phyloP scores from a whole-genome alignment of 192 early-diverging fungal genomes.

The Entomortierella chlamydospora region DNA sequence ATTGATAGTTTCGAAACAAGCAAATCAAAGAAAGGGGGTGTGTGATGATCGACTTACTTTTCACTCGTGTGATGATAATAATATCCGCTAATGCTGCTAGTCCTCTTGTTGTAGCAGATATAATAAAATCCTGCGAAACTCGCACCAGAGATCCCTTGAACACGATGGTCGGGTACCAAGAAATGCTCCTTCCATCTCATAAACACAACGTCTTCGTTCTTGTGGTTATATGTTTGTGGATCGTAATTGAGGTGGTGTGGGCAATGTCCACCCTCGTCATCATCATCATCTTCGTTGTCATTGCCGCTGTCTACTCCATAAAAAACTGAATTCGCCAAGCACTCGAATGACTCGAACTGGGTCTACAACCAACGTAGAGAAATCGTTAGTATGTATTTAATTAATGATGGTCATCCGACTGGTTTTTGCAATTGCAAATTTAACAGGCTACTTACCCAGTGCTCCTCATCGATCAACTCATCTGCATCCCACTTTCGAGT shows the following conservation, averaged over 20 bases:
- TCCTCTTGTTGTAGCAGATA: conserved; percentile 74
- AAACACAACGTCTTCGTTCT: conserved; percentile 72
- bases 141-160: conserved; percentile 81
- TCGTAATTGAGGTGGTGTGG: conserved; percentile 44
- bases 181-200: conserved; percentile 98
- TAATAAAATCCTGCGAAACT: conserved; percentile 94
- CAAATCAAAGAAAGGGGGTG: background rate
- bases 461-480: conserved; percentile 75
- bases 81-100: conserved; percentile 69
- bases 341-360: conserved; percentile 62
- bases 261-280: background rate
- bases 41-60: conserved; percentile 49
- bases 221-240: conserved; percentile 58
- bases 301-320: conserved; percentile 13
- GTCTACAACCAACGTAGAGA: conserved; percentile 35
- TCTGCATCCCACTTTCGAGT: conserved; percentile 89
- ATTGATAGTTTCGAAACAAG: background rate
- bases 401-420: background rate
- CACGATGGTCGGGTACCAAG: conserved; percentile 86
- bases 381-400: background rate
- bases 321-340: conserved; percentile 30
- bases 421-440: background rate
- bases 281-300: conserved; percentile 1
- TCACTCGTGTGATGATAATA: conserved; percentile 72
- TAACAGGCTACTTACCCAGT: conserved; percentile 69